phyloP scores from a whole-genome alignment of 768 basidiomycete species.

The Rhizopogon vinicolor region DNA sequence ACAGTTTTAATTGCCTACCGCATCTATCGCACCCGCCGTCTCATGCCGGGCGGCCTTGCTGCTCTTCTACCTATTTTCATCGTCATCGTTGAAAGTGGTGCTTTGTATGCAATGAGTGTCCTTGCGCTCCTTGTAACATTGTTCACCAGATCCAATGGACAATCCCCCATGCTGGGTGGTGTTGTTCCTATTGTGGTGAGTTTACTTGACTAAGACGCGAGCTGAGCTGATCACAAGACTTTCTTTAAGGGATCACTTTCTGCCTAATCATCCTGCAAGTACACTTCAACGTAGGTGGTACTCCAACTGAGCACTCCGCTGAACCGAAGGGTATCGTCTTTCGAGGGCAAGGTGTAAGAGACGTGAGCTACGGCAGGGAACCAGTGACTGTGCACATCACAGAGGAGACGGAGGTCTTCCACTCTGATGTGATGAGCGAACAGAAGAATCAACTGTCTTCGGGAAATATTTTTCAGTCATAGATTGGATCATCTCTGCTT shows the following conservation, averaged over 20 bases:
- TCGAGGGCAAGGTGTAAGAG: background rate
- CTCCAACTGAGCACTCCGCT: background rate
- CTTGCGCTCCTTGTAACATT: background rate
- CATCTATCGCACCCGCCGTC: slow-evolving; percentile 1
- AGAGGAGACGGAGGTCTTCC: background rate
- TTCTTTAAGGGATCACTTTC: background rate
- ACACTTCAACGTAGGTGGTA: slow-evolving; percentile 1
- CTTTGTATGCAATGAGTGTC: slow-evolving; percentile 1
- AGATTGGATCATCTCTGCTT: background rate
- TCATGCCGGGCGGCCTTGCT: slow-evolving; percentile 1
- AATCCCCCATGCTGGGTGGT: background rate
- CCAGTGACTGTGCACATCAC: slow-evolving; percentile 2
- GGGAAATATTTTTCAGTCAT: background rate
- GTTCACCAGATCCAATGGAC: background rate
- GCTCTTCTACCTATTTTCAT: slow-evolving; percentile 2
- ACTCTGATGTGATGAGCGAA: background rate
- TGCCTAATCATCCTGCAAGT: slow-evolving; percentile 5
- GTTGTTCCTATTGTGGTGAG: background rate
- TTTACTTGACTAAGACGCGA: background rate
- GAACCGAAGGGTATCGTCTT: background rate
- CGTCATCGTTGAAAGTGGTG: slow-evolving; percentile 4
- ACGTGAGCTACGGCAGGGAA: background rate
- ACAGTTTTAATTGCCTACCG: background rate
- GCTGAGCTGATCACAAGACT: background rate
- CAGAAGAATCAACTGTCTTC: background rate